A percentile compares a stretch with the other conserved stretches of the same genome.
Evolutionary conservation across 768 basidiomycete species (phyloP).

Genomic region (Boletellus ananiceps): DNA sequence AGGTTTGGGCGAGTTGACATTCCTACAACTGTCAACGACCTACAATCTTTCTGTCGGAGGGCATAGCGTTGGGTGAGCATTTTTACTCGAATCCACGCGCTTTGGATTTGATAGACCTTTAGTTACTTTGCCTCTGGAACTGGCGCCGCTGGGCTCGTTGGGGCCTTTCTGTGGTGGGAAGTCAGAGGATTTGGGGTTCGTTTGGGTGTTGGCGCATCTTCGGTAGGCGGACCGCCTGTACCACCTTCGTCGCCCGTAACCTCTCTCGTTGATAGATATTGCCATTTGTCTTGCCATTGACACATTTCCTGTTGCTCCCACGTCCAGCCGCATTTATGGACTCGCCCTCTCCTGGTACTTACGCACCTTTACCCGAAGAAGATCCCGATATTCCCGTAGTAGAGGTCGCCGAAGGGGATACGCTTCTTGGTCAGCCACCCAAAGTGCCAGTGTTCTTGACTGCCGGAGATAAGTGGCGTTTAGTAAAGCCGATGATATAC

Average conservation of each 20-base stretch:
- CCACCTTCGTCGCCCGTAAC: neutral
- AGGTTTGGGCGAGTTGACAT: constrained; percentile 94
- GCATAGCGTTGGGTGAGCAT: constrained; percentile 70
- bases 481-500: constrained; percentile 73
- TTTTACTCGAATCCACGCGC: neutral
- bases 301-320: constrained; percentile 78
- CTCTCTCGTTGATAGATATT: constrained; percentile 50
- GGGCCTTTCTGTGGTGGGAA: constrained; percentile 95
- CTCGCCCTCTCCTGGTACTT: constrained; percentile 33
- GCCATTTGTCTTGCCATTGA: constrained; percentile 73
- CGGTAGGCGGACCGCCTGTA: constrained; percentile 44
- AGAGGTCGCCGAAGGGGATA: constrained; percentile 28
- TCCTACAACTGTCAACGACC: constrained; percentile 86
- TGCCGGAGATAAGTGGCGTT: constrained; percentile 67
- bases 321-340: constrained; percentile 46
- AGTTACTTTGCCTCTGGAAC: constrained; percentile 94
- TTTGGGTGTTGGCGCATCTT: constrained; percentile 75
- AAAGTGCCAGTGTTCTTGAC: constrained; percentile 53
- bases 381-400: constrained; percentile 17
- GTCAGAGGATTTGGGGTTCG: constrained; percentile 81
- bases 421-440: constrained; percentile 26
- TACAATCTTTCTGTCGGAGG: constrained; percentile 71
- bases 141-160: constrained; percentile 89
- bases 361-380: constrained; percentile 37
- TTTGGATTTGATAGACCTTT: neutral